Evolutionary conservation across 2,329 filamentous ascomycete species (phyloP), one percentile per base, ranked within the genome.

Genomic region (Aspergillus niger): DNA sequence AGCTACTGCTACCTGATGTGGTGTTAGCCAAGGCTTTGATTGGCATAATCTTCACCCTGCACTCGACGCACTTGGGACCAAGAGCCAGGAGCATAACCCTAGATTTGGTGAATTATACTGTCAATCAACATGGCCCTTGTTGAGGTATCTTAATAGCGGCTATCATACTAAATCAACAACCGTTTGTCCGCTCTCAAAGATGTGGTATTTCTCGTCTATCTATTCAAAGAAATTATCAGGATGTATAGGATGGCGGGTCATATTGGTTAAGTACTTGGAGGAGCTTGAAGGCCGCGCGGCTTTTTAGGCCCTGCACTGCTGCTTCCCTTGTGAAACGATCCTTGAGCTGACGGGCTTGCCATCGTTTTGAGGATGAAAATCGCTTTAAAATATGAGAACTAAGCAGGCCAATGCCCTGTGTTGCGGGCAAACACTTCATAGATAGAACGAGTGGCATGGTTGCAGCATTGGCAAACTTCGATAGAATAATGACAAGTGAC

Each of bases 281-380:
- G 8, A 99, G 81, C 77, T 99, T 99, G 76, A 95, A 97, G 0
- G 93, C 95, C 26, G 95, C 95, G 63, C 95, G 87, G 69, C 92
- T 96, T 77, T 94, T 97, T 60, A 97, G 79, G 0, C 89, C 89
- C 66, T 90, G 84, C 2, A 96, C 87, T 70, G 87, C 90, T 49
- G 95, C 93, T 68, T 90, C 86, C 58, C 85, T 86, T 0, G 89
- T 85, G 73, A 87, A 96, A 17, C 77, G 78, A 78, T 99, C 95
- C 43, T 78, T 83, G 41, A 81, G 81, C 72, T 97, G 93, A 20
- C 95, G 89, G 55, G 84, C 83, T 74, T 92, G 91, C 95, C 95
- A 99, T 76, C 87, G 82, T 54, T 85, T 90, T 1, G 89, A 91
- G 2, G 91, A 92, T 0, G 74, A 70, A 36, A 67, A 64, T 26